phyloP scores from a whole-genome alignment of 177 flowering plant genomes.

The Vitis hybrid region DNA sequence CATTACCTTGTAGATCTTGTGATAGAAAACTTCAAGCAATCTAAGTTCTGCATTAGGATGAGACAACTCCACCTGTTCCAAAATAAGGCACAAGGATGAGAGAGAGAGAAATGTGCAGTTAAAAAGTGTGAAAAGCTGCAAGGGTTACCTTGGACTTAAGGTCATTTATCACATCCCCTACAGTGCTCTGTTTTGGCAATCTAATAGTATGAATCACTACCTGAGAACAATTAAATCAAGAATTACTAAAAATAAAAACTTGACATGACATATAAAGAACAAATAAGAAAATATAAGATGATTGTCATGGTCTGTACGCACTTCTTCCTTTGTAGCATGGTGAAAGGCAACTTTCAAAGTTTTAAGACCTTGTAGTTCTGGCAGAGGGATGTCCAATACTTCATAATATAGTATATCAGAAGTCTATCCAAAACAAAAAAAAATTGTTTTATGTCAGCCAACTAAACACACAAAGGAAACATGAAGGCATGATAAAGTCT shows the following conservation, averaged over 20 bases:
- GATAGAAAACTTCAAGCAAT: conserved; percentile 83
- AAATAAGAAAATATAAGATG: background rate
- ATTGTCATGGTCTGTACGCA: conserved; percentile 25
- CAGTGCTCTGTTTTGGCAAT: conserved; percentile 80
- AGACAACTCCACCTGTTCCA: conserved; percentile 74
- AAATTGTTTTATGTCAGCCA: background rate
- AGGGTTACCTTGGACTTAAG: conserved; percentile 66
- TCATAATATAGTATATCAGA: conserved; percentile 81
- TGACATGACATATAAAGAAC: background rate
- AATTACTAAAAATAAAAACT: background rate
- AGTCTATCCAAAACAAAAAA: conserved; percentile 33
- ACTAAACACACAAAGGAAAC: background rate
- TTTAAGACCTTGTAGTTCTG: conserved; percentile 70
- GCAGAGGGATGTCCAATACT: conserved; percentile 80
- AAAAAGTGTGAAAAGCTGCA: background rate
- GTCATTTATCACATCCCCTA: conserved; percentile 70
- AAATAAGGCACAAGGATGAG: background rate
- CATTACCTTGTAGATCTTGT: conserved; percentile 82
- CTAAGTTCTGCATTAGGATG: conserved; percentile 75
- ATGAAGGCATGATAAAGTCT: background rate
- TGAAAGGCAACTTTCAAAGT: conserved; percentile 75
- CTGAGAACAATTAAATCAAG: conserved; percentile 31
- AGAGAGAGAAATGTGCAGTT: background rate
- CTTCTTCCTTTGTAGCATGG: conserved; percentile 70
- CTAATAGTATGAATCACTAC: conserved; percentile 67